Evolutionary conservation across 1,284 basidiomycete species (phyloP), one percentile per base, ranked within the genome.

Genomic region (Crepidotus sp.): DNA sequence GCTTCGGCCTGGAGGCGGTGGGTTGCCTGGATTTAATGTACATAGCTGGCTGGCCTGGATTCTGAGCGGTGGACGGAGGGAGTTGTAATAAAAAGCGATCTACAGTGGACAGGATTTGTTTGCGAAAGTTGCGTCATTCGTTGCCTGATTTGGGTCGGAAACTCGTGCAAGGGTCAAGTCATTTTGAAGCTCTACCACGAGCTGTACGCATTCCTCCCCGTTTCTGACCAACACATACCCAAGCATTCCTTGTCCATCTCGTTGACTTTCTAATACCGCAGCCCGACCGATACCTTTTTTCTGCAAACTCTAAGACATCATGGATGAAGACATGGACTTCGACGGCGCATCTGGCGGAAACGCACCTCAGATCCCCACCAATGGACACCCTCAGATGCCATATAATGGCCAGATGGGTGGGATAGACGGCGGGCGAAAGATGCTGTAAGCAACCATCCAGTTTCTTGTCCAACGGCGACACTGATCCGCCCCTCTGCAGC

Each of bases 281-380:
- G 19, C 45, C 9, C 45, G 18, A 47, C 18, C 45, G 6, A 27
- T 41, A 41, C 45, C 29, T 31, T 38, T 39, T 30, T 36, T 31
- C 7, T 6, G 25, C 36, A 30, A 39, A 43, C 32, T 31, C 13
- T 55, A 52, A 56, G 40, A 44, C 53, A 65, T 51, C 62, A 87
- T 87, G 84, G 83, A 86, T 64, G 72, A 80, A 70, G 80, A 84
- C 63, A 84, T 85, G 42, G 34, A 31, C 45, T 76, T 78, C 62
- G 74, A 75, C 56, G 42, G 63, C 40, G 67, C 34, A 64, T 41
- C 40, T 11, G 24, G 10, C 7, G 39, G 21, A 15, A 40, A 22
- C 18, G 32, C 4, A 6, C 25, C 42, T 42, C 61, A 24, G 56
- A 59, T 37, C 55, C 61, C 24, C 60, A 62, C 19, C 61, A 69